Evolutionary conservation across 1,139 yeast genomes (phyloP).

Genomic region (Kazachstania sp.): DNA sequence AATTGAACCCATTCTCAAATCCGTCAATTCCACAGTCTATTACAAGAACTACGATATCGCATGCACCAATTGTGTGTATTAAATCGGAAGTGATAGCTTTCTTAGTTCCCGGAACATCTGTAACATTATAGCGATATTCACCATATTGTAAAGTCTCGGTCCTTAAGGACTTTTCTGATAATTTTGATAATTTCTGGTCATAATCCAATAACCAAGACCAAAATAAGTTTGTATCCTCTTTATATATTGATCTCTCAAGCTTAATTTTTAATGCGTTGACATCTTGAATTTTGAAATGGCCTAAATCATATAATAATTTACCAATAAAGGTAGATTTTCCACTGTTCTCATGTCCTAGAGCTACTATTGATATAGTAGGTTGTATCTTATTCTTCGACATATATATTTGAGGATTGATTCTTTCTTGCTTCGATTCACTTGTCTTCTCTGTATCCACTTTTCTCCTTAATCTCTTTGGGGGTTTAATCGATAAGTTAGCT

Average conservation of each 20-base stretch:
- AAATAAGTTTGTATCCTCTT: slow-evolving; percentile 33
- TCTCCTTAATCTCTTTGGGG: not conserved
- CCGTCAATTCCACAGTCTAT: slow-evolving; percentile 58
- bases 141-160: slow-evolving; percentile 43
- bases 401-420: slow-evolving; percentile 5
- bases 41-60: slow-evolving; percentile 33
- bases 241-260: slow-evolving; percentile 57
- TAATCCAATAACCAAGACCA: slow-evolving; percentile 39
- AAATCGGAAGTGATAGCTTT: slow-evolving; percentile 67
- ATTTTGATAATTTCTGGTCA: slow-evolving; percentile 67
- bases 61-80: slow-evolving; percentile 25
- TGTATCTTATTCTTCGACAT: slow-evolving; percentile 27
- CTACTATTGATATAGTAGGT: slow-evolving; percentile 60
- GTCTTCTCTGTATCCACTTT: not conserved
- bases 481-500: slow-evolving; percentile 8
- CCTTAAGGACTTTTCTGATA: slow-evolving; percentile 70
- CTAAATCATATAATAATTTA: slow-evolving; percentile 60
- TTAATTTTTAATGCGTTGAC: slow-evolving; percentile 64
- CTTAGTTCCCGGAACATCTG: slow-evolving; percentile 84
- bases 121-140: slow-evolving; percentile 51
- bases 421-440: not conserved
- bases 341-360: slow-evolving; percentile 86
- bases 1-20: slow-evolving; percentile 67
- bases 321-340: slow-evolving; percentile 91
- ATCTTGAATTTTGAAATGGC: slow-evolving; percentile 61